Evolutionary conservation across 176 grass and related monocot species (phyloP).

Genomic region (Oryza coarctata): DNA sequence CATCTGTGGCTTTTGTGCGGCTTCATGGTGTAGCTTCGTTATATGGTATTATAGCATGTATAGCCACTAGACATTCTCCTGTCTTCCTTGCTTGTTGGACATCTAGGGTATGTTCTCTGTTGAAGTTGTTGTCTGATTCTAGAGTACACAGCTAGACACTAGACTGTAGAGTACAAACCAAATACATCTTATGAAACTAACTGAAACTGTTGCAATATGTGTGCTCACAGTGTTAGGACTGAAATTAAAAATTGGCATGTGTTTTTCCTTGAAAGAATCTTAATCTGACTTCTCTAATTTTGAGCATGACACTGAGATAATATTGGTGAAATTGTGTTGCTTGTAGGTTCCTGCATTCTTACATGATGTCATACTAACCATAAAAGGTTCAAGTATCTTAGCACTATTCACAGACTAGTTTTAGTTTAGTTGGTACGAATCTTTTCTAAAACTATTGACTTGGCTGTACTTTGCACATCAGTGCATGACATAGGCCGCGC

Average conservation of each 20-base stretch:
- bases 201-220: not conserved
- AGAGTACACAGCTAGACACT: not conserved
- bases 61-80: not conserved
- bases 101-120: not conserved
- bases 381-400: not conserved
- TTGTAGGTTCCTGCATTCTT: not conserved
- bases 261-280: not conserved
- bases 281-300: not conserved
- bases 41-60: not conserved
- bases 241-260: not conserved
- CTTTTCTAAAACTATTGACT: not conserved
- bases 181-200: not conserved
- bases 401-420: not conserved
- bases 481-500: not conserved
- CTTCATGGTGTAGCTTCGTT: not conserved
- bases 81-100: not conserved
- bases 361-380: not conserved
- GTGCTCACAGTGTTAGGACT: not conserved
- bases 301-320: not conserved
- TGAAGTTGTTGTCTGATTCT: not conserved
- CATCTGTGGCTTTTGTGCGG: not conserved
- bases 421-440: not conserved
- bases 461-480: not conserved
- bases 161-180: conserved; percentile 2
- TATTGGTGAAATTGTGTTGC: not conserved